Evolutionary conservation across 2,329 filamentous ascomycete species (phyloP), one percentile per base, ranked within the genome.

Genomic region (Hypoxylon sp.): DNA sequence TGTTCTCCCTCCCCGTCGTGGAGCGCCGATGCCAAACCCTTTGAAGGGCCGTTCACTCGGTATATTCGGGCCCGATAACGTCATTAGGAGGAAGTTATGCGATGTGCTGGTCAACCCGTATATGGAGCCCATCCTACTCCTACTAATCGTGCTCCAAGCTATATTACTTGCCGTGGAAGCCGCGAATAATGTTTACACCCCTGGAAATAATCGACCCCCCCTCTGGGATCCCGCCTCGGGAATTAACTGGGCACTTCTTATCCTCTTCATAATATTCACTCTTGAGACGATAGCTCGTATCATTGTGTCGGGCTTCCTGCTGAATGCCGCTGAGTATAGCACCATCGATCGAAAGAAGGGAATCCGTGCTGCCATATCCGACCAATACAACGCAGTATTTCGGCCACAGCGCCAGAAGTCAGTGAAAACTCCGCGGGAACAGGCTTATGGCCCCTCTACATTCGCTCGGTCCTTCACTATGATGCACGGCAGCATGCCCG

Each of bases 241-340:
- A 75, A 92, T 94, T 68, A 94, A 98, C 78, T 97, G 90, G 85
- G 90, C 91, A 24, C 88, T 98, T 63, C 85, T 98, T 48, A 89
- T 81, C 1, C 88, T 99, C 5, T 99, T 99, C 79, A 84, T 92
- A 64, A 87, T 99, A 54, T 99, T 98, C 78, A 97, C 94, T 0
- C 76, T 97, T 22, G 97, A 99, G 80, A 86, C 97, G 37, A 83
- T 91, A 61, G 90, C 93, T 67, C 92, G 94, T 61, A 91, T 94
- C 46, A 91, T 99, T 67, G 97, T 99, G 0, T 99, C 96, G 0
- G 97, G 96, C 0, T 92, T 99, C 74, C 85, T 99, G 33, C 84
- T 97, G 72, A 99, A 99, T 77, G 92, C 96, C 1, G 84, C 89
- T 8, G 94, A 98, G 77, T 98, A 98, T 80, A 97, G 93, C 80